Percentiles rank a stretch among this genome's conserved stretches.
Conservation (phyloP, 1,139 yeast species). For the Barnettozyma hawaiiensis region DNA sequence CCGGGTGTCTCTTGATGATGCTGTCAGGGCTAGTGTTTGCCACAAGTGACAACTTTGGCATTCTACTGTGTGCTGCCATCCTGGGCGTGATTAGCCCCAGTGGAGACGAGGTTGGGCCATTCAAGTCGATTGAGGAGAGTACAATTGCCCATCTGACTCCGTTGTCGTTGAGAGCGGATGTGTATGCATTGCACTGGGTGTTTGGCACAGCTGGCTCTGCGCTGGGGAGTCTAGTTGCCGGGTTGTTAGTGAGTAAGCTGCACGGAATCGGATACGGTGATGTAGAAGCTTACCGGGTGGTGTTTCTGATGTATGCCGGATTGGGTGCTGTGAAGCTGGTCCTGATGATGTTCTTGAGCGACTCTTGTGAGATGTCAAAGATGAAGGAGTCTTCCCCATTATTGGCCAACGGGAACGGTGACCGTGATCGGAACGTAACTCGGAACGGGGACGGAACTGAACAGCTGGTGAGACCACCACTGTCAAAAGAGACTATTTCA, state of each 20-base stretch:
- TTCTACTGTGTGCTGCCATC: constrained; percentile 59
- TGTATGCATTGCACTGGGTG: constrained; percentile 53
- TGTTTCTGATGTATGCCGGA: constrained; percentile 53
- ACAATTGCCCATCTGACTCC: constrained; percentile 78
- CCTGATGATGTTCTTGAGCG: constrained; percentile 48
- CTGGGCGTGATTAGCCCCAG: constrained; percentile 81
- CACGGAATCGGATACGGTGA: constrained; percentile 21
- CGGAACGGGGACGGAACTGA: no score
- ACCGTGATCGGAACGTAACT: no score
- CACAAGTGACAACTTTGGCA: constrained; percentile 41
- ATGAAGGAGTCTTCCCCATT: constrained; percentile 18
- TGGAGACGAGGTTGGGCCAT: constrained; percentile 92
- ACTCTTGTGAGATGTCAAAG: constrained; percentile 22
- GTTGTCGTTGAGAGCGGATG: constrained; percentile 58
- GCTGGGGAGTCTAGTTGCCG: constrained; percentile 63
- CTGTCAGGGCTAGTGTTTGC: constrained; percentile 65
- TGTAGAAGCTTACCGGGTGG: constrained; percentile 45
- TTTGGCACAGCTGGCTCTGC: constrained; percentile 74
- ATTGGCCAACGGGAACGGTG: constrained; percentile 19
- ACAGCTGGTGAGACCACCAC: no score
- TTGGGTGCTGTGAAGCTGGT: constrained; percentile 52
- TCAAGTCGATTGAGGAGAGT: constrained; percentile 84
- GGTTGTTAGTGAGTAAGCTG: constrained; percentile 44
- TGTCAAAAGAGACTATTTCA: constrained; percentile 28
- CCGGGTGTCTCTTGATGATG: constrained; percentile 69